Evolutionary conservation across 306 rosid species (phyloP).

Genomic region (Dryas alaskensis): DNA sequence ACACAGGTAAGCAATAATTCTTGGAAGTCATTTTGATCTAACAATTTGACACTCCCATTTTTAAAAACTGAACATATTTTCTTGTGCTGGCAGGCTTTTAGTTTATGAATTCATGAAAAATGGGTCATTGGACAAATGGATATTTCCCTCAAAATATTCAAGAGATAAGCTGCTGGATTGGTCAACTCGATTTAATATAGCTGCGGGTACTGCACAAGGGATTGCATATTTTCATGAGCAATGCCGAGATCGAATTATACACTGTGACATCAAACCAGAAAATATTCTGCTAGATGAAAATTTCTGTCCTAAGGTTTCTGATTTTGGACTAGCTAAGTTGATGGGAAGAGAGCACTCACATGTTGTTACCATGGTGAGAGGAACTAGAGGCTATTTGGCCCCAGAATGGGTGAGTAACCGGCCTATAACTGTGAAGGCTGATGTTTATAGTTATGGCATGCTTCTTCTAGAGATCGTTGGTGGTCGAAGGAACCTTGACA

Average conservation of each 20-base stretch:
- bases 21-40: neutral
- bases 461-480: constrained; percentile 89
- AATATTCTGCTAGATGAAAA: constrained; percentile 79
- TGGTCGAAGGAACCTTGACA: constrained; percentile 92
- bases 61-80: neutral
- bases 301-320: constrained; percentile 89
- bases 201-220: constrained; percentile 78
- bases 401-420: constrained; percentile 97
- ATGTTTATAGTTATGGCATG: constrained; percentile 94
- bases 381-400: constrained; percentile 94
- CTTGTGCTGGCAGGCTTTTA: constrained; percentile 55
- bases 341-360: constrained; percentile 96
- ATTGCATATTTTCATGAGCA: constrained; percentile 95
- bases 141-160: constrained; percentile 52
- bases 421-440: constrained; percentile 93
- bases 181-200: constrained; percentile 67
- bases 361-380: constrained; percentile 92
- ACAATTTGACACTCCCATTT: neutral
- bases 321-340: constrained; percentile 89
- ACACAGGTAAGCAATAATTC: constrained; percentile 48
- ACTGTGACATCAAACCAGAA: constrained; percentile 92
- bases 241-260: constrained; percentile 79
- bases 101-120: constrained; percentile 94
- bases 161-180: constrained; percentile 63
- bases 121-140: constrained; percentile 92